Evolutionary conservation across 768 basidiomycete species (phyloP), one percentile per base, ranked within the genome.

Genomic region (Xerocomus brunneocitrinus): DNA sequence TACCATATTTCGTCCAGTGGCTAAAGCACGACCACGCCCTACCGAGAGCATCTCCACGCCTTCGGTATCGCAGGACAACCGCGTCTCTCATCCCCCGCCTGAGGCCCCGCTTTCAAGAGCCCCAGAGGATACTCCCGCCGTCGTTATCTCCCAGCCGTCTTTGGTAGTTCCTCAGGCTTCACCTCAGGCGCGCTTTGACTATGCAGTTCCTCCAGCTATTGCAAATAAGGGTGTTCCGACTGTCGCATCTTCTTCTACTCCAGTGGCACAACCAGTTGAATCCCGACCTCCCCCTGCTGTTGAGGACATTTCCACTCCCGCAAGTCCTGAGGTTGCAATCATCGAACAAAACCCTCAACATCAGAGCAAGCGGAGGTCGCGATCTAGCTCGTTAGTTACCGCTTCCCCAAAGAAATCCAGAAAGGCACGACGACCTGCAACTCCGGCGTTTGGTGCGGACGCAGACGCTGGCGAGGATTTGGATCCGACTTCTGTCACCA

Each of bases 401-500:
- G 47, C 58, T 8, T 48, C 50, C 31, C 42, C 65, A 2, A 73
- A 76, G 43, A 79, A 74, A 60, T 63, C 67, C 24, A 66, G 66
- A 25, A 69, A 67, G 40, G 24, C 48, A 6, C 73, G 79, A 19
- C 75, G 72, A 35, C 77, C 79, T 3, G 78, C 81, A 8, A 71
- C 79, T 7, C 81, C 83, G 14, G 76, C 73, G 0, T 85, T 80
- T 55, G 81, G 84, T 63, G 72, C 77, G 25, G 73, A 77, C 49
- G 82, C 80, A 0, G 79, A 81, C 63, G 84, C 86, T 5, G 88
- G 88, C 22, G 87, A 88, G 62, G 84, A 87, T 32, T 71, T 91
- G 44, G 89, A 91, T 58, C 89, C 89, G n/a, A 91, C 89, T 0
- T 73, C 80, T 8, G 73, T 88, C n/a, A 91, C 89, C 5, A 91